Evolutionary conservation across 441 rosid species (phyloP), one percentile per base, ranked within the genome.

Genomic region (Erodium texanum): DNA sequence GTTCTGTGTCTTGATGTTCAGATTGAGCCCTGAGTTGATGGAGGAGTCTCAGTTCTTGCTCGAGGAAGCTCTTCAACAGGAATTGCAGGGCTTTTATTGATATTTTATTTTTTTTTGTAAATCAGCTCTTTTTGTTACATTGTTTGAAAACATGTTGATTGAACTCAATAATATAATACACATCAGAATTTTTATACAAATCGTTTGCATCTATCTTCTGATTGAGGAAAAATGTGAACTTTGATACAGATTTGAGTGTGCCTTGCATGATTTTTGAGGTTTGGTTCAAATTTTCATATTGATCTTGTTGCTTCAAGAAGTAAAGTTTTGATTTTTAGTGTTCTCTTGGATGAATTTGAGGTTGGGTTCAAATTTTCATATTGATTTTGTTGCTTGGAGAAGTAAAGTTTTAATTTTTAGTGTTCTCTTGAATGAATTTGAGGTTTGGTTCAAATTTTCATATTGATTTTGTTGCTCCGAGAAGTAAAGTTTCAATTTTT

Each of bases 1-100:
- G 86, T 86, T 86, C 64, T 86, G 89, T 72, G 89, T 86, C 6
- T 77, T 86, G 69, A 86, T 86, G 92, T 81, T 86, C 68, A 75
- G 89, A 70, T 77, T 85, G 71, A 86, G 92, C 54, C 92, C 92
- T 68, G 86, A 83, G 32, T 72, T 86, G 75, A 85, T 86, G 89
- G 82, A 84, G 41, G 89, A 83, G 15, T 82, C 87, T 24, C 69
- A 70, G 58, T 75, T 58, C 68, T 71, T 84, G 36, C 70, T 84
- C 24, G 77, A 76, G 22, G 85, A 82, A 43, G 86, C 84, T 34
- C 73, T 75, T 7, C 70, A 73, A 3, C 74, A 80, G 62, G 92
- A 87, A 58, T 76, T 82, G 63, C 27, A 64, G n/a, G 66, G 66
- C 56, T 62, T 6, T 24, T 52, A 18, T 54, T 72, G 52, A n/a